Conservation (phyloP, 192 early-diverging fungal genomes). For the Coemansia sp. region DNA sequence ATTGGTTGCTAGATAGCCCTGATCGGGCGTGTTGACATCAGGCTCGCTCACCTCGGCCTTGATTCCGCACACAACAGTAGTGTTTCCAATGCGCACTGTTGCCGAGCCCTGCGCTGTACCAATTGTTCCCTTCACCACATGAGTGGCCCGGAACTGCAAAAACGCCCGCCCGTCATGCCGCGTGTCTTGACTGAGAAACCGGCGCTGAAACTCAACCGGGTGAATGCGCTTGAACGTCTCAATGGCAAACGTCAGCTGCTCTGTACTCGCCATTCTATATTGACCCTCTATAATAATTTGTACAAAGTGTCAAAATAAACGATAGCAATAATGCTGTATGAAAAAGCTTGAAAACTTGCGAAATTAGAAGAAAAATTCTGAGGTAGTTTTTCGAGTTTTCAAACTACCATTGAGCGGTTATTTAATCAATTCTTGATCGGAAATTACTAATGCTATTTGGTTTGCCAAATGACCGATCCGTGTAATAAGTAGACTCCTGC, state of each 20-base stretch:
- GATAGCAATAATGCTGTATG: background rate
- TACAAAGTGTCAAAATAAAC: background rate
- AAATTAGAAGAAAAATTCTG: too few species aligned
- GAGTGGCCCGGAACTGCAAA: conserved; percentile 64
- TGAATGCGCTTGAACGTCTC: conserved; percentile 87
- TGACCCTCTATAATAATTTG: background rate
- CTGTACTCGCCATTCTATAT: conserved; percentile 11
- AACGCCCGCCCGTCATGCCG: conserved; percentile 83
- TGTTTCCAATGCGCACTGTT: conserved; percentile 83
- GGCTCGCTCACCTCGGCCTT: conserved; percentile 93
- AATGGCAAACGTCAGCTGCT: conserved; percentile 50
- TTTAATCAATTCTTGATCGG: too few species aligned
- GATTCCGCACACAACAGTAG: conserved; percentile 88
- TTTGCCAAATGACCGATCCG: too few species aligned
- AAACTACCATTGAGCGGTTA: too few species aligned
- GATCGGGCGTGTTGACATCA: conserved; percentile 60
- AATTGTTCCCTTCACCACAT: conserved; percentile 62
- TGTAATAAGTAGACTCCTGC: too few species aligned
- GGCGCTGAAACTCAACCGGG: conserved; percentile 80
- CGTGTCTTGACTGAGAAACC: conserved; percentile 76
- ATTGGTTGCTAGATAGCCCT: conserved; percentile 91
- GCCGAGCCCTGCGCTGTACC: conserved; percentile 83
- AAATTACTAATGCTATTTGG: too few species aligned
- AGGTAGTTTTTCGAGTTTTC: too few species aligned
- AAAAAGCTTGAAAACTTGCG: too few species aligned